Conservation (phyloP, 257 asterid genomes). For the Lycium barbarum region DNA sequence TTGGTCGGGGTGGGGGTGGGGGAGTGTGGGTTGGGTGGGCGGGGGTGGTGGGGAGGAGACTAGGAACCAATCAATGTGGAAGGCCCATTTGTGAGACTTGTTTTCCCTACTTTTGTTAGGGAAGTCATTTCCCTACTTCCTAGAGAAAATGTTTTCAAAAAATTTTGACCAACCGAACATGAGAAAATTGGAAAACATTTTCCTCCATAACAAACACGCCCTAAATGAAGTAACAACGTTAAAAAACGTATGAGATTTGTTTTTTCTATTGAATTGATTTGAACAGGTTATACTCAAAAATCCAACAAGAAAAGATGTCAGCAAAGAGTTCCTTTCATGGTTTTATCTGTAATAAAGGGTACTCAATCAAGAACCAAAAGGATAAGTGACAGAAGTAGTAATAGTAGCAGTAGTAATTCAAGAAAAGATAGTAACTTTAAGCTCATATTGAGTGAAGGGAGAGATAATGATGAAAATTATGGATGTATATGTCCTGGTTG, state of each 20-base stretch:
- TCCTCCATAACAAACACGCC: too few species aligned
- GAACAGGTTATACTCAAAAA: slow-evolving; percentile 48
- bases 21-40: too few species aligned
- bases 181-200: too few species aligned
- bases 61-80: too few species aligned
- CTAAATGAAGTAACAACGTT: not conserved
- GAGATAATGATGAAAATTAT: slow-evolving; percentile 72
- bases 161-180: too few species aligned
- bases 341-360: slow-evolving; percentile 46
- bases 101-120: too few species aligned
- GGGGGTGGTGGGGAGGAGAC: too few species aligned
- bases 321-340: slow-evolving; percentile 36
- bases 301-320: slow-evolving; percentile 34
- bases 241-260: not conserved
- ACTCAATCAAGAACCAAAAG: slow-evolving; percentile 53
- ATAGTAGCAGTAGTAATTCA: slow-evolving; percentile 42
- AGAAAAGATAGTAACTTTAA: slow-evolving; percentile 52
- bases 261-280: not conserved
- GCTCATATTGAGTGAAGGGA: slow-evolving; percentile 80
- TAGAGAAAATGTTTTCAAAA: too few species aligned
- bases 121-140: too few species aligned
- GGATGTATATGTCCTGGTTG: slow-evolving; percentile 92
- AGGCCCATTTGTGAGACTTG: too few species aligned
- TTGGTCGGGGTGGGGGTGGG: too few species aligned
- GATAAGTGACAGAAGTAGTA: slow-evolving; percentile 38